Evolutionary conservation across 1,284 basidiomycete genomes (phyloP).

Genomic region (Fistulinella cinereoalba): DNA sequence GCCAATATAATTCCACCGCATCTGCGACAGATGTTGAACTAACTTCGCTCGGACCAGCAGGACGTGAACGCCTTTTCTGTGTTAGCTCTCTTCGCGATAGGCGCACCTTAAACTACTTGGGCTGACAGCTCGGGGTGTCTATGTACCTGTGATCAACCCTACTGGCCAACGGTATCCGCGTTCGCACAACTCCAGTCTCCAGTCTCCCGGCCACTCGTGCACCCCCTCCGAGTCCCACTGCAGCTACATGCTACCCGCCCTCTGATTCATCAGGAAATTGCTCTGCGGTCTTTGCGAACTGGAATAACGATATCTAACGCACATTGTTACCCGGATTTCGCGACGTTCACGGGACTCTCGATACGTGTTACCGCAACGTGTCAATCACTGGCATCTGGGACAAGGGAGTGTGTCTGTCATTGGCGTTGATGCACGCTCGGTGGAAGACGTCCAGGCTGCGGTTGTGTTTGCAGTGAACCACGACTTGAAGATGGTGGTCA

Average conservation of each 20-base stretch:
- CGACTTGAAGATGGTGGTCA: constrained; percentile 45
- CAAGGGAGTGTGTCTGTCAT: constrained; percentile 19
- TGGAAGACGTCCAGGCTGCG: constrained; percentile 39
- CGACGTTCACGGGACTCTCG: neutral
- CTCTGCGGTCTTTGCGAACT: constrained; percentile 10
- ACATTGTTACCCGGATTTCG: neutral
- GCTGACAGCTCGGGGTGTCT: neutral
- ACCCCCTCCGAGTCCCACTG: constrained; percentile 26
- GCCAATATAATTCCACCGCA: too few species aligned
- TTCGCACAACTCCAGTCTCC: constrained; percentile 34
- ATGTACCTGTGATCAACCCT: constrained; percentile 21
- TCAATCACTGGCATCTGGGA: constrained; percentile 4
- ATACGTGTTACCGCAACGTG: neutral
- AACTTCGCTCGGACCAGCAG: too few species aligned
- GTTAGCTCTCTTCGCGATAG: neutral
- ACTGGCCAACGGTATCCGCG: constrained; percentile 40
- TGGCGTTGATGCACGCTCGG: constrained; percentile 28
- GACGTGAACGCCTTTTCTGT: neutral
- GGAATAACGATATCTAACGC: neutral
- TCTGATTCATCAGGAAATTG: constrained; percentile 20
- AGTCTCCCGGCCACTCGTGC: constrained; percentile 31
- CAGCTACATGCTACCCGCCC: constrained; percentile 27
- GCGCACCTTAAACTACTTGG: neutral
- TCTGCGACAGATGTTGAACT: too few species aligned
- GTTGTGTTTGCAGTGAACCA: constrained; percentile 30